Evolutionary conservation across 2,329 filamentous ascomycete species (phyloP).

Genomic region (Penicillium sp.): DNA sequence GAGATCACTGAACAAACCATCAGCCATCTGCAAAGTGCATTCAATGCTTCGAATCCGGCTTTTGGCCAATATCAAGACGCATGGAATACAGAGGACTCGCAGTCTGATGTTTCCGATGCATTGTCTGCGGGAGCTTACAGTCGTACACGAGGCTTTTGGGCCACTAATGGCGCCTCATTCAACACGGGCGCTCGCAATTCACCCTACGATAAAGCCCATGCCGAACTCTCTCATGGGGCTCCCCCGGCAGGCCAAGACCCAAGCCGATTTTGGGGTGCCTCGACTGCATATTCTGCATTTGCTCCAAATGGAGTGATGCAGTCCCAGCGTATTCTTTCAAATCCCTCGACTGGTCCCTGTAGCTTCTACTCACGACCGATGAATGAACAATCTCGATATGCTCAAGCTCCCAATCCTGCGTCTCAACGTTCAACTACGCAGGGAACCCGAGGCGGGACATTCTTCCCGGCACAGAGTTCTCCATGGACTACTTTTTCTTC

Average conservation of each 20-base stretch:
- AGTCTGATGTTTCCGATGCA: constrained; percentile 43
- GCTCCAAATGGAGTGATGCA: constrained; percentile 20
- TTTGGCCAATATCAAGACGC: constrained; percentile 39
- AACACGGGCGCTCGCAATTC: constrained; percentile 23
- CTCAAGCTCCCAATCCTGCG: constrained; percentile 22
- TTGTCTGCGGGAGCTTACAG: constrained; percentile 41
- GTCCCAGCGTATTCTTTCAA: constrained; percentile 34
- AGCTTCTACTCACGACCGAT: constrained; percentile 28
- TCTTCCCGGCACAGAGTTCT: constrained; percentile 31
- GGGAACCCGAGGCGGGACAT: constrained; percentile 27
- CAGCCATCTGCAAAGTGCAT: constrained; percentile 47
- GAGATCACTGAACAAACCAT: constrained; percentile 50
- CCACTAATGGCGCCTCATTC: constrained; percentile 23
- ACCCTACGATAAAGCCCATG: constrained; percentile 26
- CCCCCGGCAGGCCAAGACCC: constrained; percentile 24
- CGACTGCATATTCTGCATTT: constrained; percentile 18
- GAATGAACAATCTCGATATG: constrained; percentile 29
- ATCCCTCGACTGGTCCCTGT: constrained; percentile 25
- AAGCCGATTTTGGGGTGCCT: constrained; percentile 30
- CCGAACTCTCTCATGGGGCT: constrained; percentile 20
- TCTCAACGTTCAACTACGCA: constrained; percentile 31
- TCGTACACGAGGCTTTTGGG: constrained; percentile 34
- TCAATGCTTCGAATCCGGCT: constrained; percentile 46
- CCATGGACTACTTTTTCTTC: constrained; percentile 32
- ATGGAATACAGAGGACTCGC: constrained; percentile 42